Evolutionary conservation across 1,284 basidiomycete genomes (phyloP), one percentile per base, ranked within the genome.

Genomic region (Marasmius sp.): DNA sequence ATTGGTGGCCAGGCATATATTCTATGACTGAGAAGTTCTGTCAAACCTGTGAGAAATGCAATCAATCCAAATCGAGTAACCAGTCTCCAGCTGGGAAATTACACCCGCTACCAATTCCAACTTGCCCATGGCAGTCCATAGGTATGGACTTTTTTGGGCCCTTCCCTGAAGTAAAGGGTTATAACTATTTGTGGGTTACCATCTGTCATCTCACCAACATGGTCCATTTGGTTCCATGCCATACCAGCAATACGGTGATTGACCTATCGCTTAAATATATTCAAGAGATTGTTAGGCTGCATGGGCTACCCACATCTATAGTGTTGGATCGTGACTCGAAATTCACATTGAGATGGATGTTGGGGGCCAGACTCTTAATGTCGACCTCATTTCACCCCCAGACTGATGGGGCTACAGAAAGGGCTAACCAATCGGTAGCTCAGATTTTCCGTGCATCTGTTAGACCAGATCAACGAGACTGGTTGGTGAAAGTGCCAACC

Each of bases 1-100:
- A 69, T 55, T 78, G 75, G 75, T 78, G 76, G 76, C 71, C 71
- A 0, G 53, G 39, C 2, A 65, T 76, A 1, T 67, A 62, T 2
- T 12, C 3, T 59, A 71, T 45, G 61, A 65, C 7, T 53, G 45
- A 65, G 2, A 53, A 52, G 14, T 72, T 66, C 56, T 71, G 69
- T 49, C 41, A 59, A 5, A 58, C 59, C 1, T 72, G 71, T 59
- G 55, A 27, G 12, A 41, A 39, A 2, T 71, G 70, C 39, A 62
- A 64, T 34, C 49, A 20, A 8, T 58, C 48, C 2, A 71, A 73
- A 43, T 37, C 51, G 0, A 36, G 39, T 4, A 64, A 49, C 1
- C 22, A 39, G 11, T 14, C 4, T 14, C 67, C 67, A 0, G 33
- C 52, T 5, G 70, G 72, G 12, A 58, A 67, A 34, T 34, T 73